Base-by-base conservation (phyloP, 2,329 filamentous ascomycete species). In the Chaetomiaceae sp. region DNA sequence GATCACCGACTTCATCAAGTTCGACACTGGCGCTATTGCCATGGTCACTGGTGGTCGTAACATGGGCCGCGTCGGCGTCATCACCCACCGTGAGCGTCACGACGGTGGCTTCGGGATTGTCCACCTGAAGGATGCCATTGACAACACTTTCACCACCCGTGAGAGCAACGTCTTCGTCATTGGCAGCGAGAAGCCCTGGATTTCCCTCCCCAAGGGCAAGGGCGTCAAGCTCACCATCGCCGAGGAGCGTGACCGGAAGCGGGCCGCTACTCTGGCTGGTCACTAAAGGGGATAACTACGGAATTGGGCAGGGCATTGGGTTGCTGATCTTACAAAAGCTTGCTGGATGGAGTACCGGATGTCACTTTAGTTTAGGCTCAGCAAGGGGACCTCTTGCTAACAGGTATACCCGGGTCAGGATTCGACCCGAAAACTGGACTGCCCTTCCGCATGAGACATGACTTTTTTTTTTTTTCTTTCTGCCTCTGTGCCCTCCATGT, bases 21-120 rank as follows among this genome's bases (percentile, higher is more conserved):
- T 99, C 79, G 93, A 99, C 76, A 96, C 91, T 70, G 93, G 92
- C 77, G 87, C 89, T 72, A 90, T 99, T 67, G 90, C 87, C 75
- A 99, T 99, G 92, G 87, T 87, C 70, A 99, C 93, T 66, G 93
- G 93, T 86, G 93, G 93, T 85, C 93, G 92, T 73, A 99, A 99
- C 89, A 99, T 97, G 92, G 93, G 93, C 74, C 93, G 93, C 92
- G 92, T 99, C 71, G 93, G 93, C 87, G 92, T 97, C 75, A 95
- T 99, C 81, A 97, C 93, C 69, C 91, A 99, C 85, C 92, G 93
- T 82, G 93, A 99, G 85, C 89, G 93, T 69, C 93, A 99, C 84
- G 93, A 99, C 68, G 93, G 93, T 83, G 93, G 93, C 76, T 99
- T 99, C 88, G 95, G 95, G 85, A 95, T 99, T 70, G 91, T 99